Base-by-base conservation (phyloP, 352 stramenopile genomes). In the Pythium monospermum region DNA sequence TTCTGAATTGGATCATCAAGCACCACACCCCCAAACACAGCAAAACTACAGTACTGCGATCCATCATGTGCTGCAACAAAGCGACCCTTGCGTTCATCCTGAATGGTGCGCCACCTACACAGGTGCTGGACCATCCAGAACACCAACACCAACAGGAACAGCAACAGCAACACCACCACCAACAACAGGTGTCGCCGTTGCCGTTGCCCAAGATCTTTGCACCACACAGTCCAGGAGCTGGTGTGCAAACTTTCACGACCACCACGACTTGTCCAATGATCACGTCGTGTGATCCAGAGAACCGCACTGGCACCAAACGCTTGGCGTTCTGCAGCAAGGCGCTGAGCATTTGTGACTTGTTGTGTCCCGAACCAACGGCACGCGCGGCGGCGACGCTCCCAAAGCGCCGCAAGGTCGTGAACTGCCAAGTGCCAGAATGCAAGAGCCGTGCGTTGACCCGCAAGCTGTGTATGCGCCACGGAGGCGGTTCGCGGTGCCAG, bases 201-300 rank as follows among this genome's bases (percentile, higher is more conserved):
- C n/a, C n/a, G n/a, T n/a, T n/a, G n/a, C n/a, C n/a, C n/a, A n/a
- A n/a, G n/a, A n/a, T n/a, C n/a, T n/a, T n/a, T n/a, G n/a, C n/a
- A n/a, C n/a, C n/a, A n/a, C n/a, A n/a, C n/a, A n/a, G n/a, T n/a
- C n/a, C n/a, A n/a, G n/a, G n/a, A n/a, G n/a, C n/a, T n/a, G n/a
- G n/a, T n/a, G n/a, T n/a, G n/a, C n/a, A n/a, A n/a, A n/a, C n/a
- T n/a, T n/a, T n/a, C n/a, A n/a, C n/a, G n/a, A n/a, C n/a, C n/a
- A n/a, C n/a, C n/a, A n/a, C 0, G 37, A 47, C 28, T 56, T 42
- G 40, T 53, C 39, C 36, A 49, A n/a, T 27, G n/a, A 33, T 55
- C 48, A 58, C 47, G 35, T 52, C 42, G 26, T 64, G 56, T 30
- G 56, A 64, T 37, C 56, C 56, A 15, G 56, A 64, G 49, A 64